Percentiles rank a stretch among this genome's conserved stretches.
These are phyloP conservation scores for Botryotinia globosa DNA, from an alignment of 2,329 filamentous ascomycete species.

Conservation along the genomic window DNA sequence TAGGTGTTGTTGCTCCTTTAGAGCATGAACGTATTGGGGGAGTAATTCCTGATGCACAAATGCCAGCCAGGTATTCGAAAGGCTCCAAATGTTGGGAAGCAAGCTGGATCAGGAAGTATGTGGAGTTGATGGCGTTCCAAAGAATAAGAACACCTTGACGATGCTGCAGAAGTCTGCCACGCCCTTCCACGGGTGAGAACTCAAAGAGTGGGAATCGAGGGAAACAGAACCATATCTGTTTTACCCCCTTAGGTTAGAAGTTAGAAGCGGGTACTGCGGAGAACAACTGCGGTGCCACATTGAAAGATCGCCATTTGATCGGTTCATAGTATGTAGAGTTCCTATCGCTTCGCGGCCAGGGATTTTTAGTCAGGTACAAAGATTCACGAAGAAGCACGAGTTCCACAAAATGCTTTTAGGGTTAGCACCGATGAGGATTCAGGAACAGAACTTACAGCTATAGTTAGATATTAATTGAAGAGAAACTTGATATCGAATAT, in stretches of 20 bases:
- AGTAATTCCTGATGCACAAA: too few relatives aligned
- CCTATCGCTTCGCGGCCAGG: background rate
- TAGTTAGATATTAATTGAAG: background rate
- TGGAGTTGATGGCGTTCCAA: background rate
- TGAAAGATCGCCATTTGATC: conserved; percentile 20
- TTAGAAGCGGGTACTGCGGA: conserved; percentile 14
- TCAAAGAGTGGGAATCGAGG: background rate
- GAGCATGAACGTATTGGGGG: background rate
- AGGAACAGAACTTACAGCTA: background rate
- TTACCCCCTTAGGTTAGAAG: background rate
- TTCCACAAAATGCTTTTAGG: conserved; percentile 16
- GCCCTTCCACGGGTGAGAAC: background rate
- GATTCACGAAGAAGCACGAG: conserved; percentile 7
- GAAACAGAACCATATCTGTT: background rate
- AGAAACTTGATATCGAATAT: conserved; percentile 2
- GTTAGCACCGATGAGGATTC: conserved; percentile 1
- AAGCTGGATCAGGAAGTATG: too few relatives aligned
- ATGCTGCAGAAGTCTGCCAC: background rate
- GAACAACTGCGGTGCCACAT: background rate
- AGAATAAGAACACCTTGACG: background rate
- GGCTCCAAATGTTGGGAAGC: background rate
- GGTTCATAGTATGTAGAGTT: conserved; percentile 10
- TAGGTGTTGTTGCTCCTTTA: background rate
- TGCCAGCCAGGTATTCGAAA: too few relatives aligned
- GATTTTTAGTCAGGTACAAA: conserved; percentile 19